Evolutionary conservation across 2,329 filamentous ascomycete species (phyloP).

Genomic region (Biscogniauxia mediterranea): DNA sequence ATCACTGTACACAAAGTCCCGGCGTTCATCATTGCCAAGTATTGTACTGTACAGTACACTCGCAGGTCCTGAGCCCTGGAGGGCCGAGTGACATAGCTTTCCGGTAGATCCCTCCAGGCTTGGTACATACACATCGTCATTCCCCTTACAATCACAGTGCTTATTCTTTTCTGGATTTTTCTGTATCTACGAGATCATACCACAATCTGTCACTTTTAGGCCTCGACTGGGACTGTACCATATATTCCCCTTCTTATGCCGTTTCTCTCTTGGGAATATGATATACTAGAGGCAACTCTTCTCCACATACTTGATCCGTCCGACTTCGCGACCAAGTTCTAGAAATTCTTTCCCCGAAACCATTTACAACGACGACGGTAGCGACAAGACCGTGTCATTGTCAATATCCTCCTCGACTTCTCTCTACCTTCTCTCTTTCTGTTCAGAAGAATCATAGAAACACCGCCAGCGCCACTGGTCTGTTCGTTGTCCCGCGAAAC

Average conservation of each 20-base stretch:
- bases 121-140: slow-evolving; percentile 27
- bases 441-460: background rate
- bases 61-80: slow-evolving; percentile 17
- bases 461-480: slow-evolving; percentile 2
- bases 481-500: slow-evolving; percentile 11
- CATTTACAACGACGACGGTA: slow-evolving; percentile 19
- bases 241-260: slow-evolving; percentile 24
- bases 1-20: slow-evolving; percentile 18
- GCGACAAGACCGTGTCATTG: slow-evolving; percentile 19
- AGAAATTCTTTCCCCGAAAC: slow-evolving; percentile 12
- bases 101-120: slow-evolving; percentile 25
- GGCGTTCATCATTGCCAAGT: slow-evolving; percentile 8
- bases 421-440: background rate
- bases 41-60: slow-evolving; percentile 20
- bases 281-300: slow-evolving; percentile 23
- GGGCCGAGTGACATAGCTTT: slow-evolving; percentile 16
- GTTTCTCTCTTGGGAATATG: slow-evolving; percentile 18
- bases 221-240: slow-evolving; percentile 21
- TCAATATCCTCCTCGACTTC: slow-evolving; percentile 9
- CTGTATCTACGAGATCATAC: slow-evolving; percentile 22
- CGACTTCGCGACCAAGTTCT: slow-evolving; percentile 23
- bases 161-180: slow-evolving; percentile 22
- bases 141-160: slow-evolving; percentile 23
- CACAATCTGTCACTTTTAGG: slow-evolving; percentile 21
- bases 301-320: slow-evolving; percentile 26